Conservation (phyloP, 2,329 filamentous ascomycete species). For the Taxawa tesnikishii region DNA sequence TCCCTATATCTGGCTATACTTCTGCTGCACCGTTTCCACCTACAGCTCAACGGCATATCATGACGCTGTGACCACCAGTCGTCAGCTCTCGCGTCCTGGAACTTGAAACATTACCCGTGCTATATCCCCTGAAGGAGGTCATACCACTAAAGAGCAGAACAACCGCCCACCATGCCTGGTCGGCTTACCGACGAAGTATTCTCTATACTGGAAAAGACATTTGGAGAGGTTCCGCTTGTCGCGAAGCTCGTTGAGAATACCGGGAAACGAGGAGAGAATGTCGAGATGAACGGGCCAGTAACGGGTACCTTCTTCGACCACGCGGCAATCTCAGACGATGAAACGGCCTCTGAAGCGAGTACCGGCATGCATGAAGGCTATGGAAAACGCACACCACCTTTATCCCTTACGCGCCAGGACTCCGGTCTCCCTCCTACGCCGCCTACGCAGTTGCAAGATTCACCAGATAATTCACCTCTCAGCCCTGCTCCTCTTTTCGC, state of each 20-base stretch:
- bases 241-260: slow-evolving; percentile 5
- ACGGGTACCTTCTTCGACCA: background rate
- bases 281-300: background rate
- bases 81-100: too few relatives aligned
- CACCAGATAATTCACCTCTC: slow-evolving; percentile 14
- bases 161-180: slow-evolving; percentile 5
- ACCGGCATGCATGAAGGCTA: slow-evolving; percentile 6
- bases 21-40: too few relatives aligned
- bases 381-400: slow-evolving; percentile 1
- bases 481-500: slow-evolving; percentile 17
- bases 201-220: slow-evolving; percentile 6
- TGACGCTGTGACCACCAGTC: too few relatives aligned
- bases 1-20: too few relatives aligned
- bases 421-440: slow-evolving; percentile 32
- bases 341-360: slow-evolving; percentile 1
- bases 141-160: too few relatives aligned
- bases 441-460: slow-evolving; percentile 23
- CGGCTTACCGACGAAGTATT: slow-evolving; percentile 6
- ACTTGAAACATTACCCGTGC: too few relatives aligned
- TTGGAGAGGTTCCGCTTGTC: slow-evolving; percentile 4
- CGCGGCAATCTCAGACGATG: background rate
- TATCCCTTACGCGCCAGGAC: slow-evolving; percentile 10
- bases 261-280: slow-evolving; percentile 1
- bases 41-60: too few relatives aligned
- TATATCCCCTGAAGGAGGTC: too few relatives aligned